Base-by-base conservation (phyloP, 208 protist genomes). In the Spongospora subterranea region DNA sequence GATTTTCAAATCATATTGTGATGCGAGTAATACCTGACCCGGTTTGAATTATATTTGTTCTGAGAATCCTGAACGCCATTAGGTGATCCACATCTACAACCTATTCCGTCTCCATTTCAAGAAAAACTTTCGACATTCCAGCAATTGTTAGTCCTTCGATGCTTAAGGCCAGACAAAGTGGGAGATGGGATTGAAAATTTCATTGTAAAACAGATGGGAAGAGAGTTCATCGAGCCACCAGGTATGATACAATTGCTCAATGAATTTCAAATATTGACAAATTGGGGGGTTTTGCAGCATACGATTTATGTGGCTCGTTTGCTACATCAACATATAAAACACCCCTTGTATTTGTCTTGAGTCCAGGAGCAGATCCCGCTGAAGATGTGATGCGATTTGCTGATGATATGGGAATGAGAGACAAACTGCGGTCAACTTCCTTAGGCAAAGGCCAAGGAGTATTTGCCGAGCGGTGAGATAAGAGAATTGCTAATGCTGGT, bases 281-380 rank as follows among this genome's bases (percentile, higher is more conserved):
- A 35, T 43, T 35, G 17, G 40, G 20, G 54, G 29, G 20, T 29
- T 82, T 43, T 82, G 6, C 71, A 64, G 95, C 96, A 38, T 99
- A 99, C 93, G 97, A 99, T 94, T 93, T 99, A 6, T 91, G 94
- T 29, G 95, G 95, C 35, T 98, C 97, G 39, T 99, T 97, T 96
- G 96, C 96, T 90, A 97, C 98, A 91, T 96, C 96, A 24, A 96
- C 93, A n/a, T 71, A 96, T 32, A 95, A 91, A 43, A 96, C 96
- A 38, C 98, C 98, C 65, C 93, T 99, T 66, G 97, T 99, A 91
- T 99, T 99, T 92, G 96, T 99, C 43, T 95, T 99, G n/a, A 99
- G 97, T 17, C 95, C 97, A 45, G 98, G 98, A 46, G 97, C 98
- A 1, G 98, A 99, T 95, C 98, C 98, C 17, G 96, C 96, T 88